A percentile compares a stretch with the other conserved stretches of the same genome.
phyloP scores from a whole-genome alignment of 768 basidiomycete species.

The Hydnomerulius pinastri region DNA sequence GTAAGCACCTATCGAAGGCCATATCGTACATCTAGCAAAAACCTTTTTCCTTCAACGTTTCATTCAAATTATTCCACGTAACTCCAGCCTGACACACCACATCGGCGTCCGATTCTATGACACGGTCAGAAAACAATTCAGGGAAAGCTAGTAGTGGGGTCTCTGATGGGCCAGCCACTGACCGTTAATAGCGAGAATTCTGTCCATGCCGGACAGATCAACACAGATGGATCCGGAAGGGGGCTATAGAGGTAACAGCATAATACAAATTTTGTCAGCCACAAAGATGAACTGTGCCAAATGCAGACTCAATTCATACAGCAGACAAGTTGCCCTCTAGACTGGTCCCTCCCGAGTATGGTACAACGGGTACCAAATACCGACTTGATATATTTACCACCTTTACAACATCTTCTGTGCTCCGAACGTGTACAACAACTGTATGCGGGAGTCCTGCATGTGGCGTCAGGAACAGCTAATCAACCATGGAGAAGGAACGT shows the following conservation, averaged over 20 bases:
- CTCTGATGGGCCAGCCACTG: conserved; percentile 23
- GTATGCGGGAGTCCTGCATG: conserved; percentile 12
- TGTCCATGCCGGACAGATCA: conserved; percentile 61
- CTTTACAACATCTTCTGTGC: conserved; percentile 77
- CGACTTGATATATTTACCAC: conserved; percentile 72
- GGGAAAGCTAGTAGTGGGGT: conserved; percentile 5
- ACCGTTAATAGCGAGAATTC: conserved; percentile 56
- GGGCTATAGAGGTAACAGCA: conserved; percentile 1
- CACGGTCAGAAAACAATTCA: not conserved
- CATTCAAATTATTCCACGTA: conserved; percentile 76
- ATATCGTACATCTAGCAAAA: not conserved
- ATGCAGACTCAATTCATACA: conserved; percentile 36
- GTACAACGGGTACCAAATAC: conserved; percentile 69
- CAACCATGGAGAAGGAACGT: conserved; percentile 35
- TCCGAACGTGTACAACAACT: conserved; percentile 54
- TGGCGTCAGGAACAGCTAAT: not conserved
- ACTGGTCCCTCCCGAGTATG: conserved; percentile 81
- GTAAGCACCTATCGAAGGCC: not conserved
- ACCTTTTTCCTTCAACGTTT: conserved; percentile 59
- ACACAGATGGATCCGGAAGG: conserved; percentile 55
- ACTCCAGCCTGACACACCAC: conserved; percentile 71
- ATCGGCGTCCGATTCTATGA: conserved; percentile 64
- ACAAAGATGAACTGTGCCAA: not conserved
- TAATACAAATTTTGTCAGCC: not conserved
- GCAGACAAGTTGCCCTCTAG: conserved; percentile 83